Evolutionary conservation across 768 basidiomycete genomes (phyloP), one percentile per base, ranked within the genome.

Genomic region (Naganishia onofrii): DNA sequence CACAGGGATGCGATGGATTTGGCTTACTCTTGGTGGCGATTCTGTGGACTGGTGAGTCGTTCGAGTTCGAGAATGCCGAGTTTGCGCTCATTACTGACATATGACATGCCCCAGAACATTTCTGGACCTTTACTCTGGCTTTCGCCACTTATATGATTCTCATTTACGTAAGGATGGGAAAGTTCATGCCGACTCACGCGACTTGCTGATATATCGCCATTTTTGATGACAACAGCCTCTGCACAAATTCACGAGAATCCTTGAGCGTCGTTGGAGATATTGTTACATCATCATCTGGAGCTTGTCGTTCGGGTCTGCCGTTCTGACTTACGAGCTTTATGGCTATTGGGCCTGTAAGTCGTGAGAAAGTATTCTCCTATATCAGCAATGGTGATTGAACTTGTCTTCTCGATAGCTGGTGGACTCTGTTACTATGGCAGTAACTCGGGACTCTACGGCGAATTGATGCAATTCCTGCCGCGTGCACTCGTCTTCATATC

Each of bases 381-480:
- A 42, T 42, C 28, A 48, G 7, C 2, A 52, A 2, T 10, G 54
- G 52, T 13, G 29, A 2, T 23, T 68, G 4, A 12, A 44, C 36
- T 5, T 13, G 3, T 66, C 23, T 48, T 32, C 51, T 55, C 21
- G n/a, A 32, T 44, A 75, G 74, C 68, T 42, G 79, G 77, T 17
- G 79, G 77, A 4, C 72, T 77, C n/a, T 79, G 79, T 64, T 80
- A 76, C 56, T 80, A 79, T 57, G 76, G 76, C 13, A 48, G 60
- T 36, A 77, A 78, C 28, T 66, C 80, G 3, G 80, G 79, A 3
- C 74, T 81, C 3, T 81, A 76, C 66, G 74, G 73, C 1, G 80
- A 81, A 58, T 72, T 82, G 46, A 80, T 80, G 44, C 80, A 81
- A 54, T 82, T 82, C 73, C 68, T 81, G 3, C 81, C 81, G 28